A percentile compares a stretch with the other conserved stretches of the same genome.
Conservation (phyloP, 1,284 basidiomycete species). For the Tilletiaria anomala region DNA sequence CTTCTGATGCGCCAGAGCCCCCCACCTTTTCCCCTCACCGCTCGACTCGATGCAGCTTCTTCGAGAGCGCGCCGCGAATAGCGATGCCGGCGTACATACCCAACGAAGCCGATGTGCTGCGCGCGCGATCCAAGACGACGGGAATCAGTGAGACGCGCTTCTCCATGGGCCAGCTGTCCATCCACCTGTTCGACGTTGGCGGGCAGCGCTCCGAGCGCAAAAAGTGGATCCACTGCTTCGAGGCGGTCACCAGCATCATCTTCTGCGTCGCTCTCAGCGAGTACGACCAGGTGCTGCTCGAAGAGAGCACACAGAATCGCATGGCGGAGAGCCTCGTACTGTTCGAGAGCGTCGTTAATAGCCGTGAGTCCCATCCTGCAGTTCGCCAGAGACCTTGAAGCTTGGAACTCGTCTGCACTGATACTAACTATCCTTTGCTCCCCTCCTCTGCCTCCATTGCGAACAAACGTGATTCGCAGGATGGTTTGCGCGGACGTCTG, state of each 20-base stretch:
- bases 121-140: constrained; percentile 77
- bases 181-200: constrained; percentile 36
- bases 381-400: not conserved
- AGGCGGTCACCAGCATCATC: constrained; percentile 33
- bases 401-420: not conserved
- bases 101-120: constrained; percentile 72
- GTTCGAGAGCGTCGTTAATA: constrained; percentile 88
- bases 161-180: constrained; percentile 41
- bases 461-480: no score
- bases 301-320: constrained; percentile 52
- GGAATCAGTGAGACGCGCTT: constrained; percentile 74
- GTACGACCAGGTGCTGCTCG: constrained; percentile 28
- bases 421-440: not conserved
- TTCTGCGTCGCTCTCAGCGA: constrained; percentile 38
- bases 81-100: constrained; percentile 66
- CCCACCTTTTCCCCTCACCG: not conserved
- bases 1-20: not conserved
- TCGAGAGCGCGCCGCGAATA: constrained; percentile 68
- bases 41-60: constrained; percentile 55
- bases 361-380: constrained; percentile 12
- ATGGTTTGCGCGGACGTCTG: constrained; percentile 85
- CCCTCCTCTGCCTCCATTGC: no score
- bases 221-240: constrained; percentile 40
- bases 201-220: constrained; percentile 34
- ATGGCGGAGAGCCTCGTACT: constrained; percentile 86